Conservation (phyloP, 495 filamentous ascomycete genomes). For the Neurospora terricola region DNA sequence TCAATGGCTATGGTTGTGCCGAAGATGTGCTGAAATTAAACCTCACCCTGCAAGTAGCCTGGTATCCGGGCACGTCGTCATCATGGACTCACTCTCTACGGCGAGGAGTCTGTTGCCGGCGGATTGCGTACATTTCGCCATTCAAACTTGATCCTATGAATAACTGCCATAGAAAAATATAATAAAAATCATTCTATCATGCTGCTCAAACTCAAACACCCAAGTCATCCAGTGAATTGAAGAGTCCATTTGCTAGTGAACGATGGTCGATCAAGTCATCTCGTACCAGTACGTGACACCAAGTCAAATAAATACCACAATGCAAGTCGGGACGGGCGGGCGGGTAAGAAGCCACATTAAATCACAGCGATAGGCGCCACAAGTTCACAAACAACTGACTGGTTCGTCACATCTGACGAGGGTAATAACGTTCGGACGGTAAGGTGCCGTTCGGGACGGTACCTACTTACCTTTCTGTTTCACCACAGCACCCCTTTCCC, state of each 20-base stretch:
- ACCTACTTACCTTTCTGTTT: background rate
- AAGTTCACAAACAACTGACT: background rate
- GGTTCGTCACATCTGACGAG: background rate
- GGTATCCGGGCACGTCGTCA: conserved; percentile 27
- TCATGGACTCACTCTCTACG: conserved; percentile 4
- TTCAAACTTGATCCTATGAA: background rate
- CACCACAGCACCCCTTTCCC: background rate
- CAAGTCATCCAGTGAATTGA: background rate
- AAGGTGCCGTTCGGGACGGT: background rate
- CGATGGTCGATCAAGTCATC: background rate
- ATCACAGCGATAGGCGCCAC: background rate
- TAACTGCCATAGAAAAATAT: background rate
- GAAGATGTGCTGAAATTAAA: conserved; percentile 58
- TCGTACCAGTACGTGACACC: background rate
- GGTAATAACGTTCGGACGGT: background rate
- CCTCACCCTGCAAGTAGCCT: conserved; percentile 24
- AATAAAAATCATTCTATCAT: background rate
- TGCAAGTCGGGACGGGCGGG: background rate
- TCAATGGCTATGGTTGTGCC: conserved; percentile 88
- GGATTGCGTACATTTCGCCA: conserved; percentile 24
- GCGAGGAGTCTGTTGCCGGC: conserved; percentile 10
- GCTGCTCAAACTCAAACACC: background rate
- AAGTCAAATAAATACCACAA: background rate
- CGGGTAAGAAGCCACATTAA: background rate
- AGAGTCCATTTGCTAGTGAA: background rate